Evolutionary conservation across 345 rosid genomes (phyloP).

Genomic region (Bretschneidera sinensis): DNA sequence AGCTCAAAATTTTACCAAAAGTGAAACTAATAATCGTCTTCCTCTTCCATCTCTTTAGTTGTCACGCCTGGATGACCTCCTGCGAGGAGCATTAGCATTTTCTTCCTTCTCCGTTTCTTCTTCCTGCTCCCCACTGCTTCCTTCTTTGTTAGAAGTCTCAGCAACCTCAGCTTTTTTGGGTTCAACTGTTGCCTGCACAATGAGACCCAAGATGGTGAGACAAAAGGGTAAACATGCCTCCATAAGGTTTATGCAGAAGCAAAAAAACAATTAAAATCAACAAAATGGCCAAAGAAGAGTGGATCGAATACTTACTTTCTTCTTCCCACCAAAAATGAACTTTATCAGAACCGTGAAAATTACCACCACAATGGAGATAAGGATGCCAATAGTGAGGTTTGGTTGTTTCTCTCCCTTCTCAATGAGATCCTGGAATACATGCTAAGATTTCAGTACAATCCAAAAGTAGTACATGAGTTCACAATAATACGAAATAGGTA

Average conservation of each 20-base stretch:
- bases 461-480: neutral
- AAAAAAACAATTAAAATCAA: neutral
- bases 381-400: constrained; percentile 52
- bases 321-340: constrained; percentile 78
- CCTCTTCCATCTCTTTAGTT: constrained; percentile 20
- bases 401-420: constrained; percentile 79
- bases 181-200: constrained; percentile 34
- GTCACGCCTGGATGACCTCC: constrained; percentile 57
- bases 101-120: constrained; percentile 46
- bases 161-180: constrained; percentile 35
- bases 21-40: constrained; percentile 11
- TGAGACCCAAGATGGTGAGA: neutral
- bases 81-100: constrained; percentile 39
- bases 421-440: constrained; percentile 44
- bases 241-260: too few relatives aligned
- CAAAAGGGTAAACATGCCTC: neutral
- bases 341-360: constrained; percentile 39
- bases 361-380: constrained; percentile 46
- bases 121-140: constrained; percentile 34
- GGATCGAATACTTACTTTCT: constrained; percentile 28
- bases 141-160: constrained; percentile 43
- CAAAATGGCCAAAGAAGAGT: neutral
- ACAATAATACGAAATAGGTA: neutral
- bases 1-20: constrained; percentile 24
- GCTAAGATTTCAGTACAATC: constrained; percentile 1